Conservation (phyloP, 108 stramenopile species). For the Fragilaria crotonensis region DNA sequence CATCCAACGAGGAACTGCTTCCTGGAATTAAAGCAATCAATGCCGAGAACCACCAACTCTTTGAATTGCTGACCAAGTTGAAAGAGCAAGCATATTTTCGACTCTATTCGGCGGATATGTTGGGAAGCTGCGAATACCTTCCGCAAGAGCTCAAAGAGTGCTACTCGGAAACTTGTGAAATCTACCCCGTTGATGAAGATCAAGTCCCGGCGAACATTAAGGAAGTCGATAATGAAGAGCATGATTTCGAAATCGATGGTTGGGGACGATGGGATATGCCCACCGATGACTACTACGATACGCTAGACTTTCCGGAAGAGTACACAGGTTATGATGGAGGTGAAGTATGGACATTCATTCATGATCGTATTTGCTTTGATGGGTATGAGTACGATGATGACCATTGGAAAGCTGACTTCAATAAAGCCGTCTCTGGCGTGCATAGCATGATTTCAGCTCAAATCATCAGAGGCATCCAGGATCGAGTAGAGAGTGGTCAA, state of each 20-base stretch:
- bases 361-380: constrained; percentile 66
- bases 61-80: constrained; percentile 31
- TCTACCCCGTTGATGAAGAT: constrained; percentile 85
- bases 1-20: constrained; percentile 36
- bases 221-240: constrained; percentile 39
- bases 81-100: constrained; percentile 60
- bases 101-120: constrained; percentile 77
- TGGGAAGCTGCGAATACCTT: constrained; percentile 85
- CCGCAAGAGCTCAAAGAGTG: constrained; percentile 86
- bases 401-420: constrained; percentile 88
- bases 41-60: constrained; percentile 38
- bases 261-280: constrained; percentile 93
- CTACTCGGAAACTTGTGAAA: constrained; percentile 82
- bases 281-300: constrained; percentile 84
- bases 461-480: constrained; percentile 62
- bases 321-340: constrained; percentile 85
- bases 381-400: constrained; percentile 63
- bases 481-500: constrained; percentile 50
- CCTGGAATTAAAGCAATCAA: constrained; percentile 63
- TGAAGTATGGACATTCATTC: constrained; percentile 78
- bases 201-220: constrained; percentile 49
- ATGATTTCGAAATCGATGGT: constrained; percentile 75
- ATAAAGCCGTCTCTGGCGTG: constrained; percentile 79
- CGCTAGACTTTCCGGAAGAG: constrained; percentile 67
- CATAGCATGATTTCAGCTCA: constrained; percentile 81